Conservation (phyloP, 192 early-diverging fungal species). For the Podila epicladia region DNA sequence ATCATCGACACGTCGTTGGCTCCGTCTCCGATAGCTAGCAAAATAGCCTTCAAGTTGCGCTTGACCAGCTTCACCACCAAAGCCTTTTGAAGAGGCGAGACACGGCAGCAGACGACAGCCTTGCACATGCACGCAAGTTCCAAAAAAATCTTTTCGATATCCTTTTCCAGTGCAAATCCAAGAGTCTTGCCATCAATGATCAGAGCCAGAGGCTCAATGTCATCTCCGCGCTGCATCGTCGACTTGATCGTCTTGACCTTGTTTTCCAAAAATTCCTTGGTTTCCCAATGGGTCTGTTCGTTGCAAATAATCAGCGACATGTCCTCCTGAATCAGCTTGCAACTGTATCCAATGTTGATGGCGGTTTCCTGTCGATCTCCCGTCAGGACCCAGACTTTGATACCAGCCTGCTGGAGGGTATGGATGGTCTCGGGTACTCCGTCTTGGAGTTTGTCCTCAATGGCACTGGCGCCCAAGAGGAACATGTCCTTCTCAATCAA, state of each 20-base stretch:
- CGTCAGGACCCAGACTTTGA: conserved; percentile 98
- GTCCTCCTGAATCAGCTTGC: conserved; percentile 96
- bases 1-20: conserved; percentile 99
- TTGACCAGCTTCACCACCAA: conserved; percentile 98
- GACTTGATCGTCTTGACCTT: conserved; percentile 85
- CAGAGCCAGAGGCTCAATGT: conserved; percentile 79
- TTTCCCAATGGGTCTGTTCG: conserved; percentile 90
- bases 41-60: conserved; percentile 86
- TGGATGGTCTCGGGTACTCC: conserved; percentile 98
- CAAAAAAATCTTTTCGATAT: conserved; percentile 81
- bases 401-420: conserved; percentile 93
- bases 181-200: conserved; percentile 96
- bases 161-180: conserved; percentile 92
- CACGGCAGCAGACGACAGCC: conserved; percentile 97
- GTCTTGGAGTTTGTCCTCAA: conserved; percentile 98
- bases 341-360: conserved; percentile 98
- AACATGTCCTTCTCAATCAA: conserved; percentile 94
- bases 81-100: conserved; percentile 98
- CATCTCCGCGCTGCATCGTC: conserved; percentile 51
- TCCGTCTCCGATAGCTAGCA: conserved; percentile 98
- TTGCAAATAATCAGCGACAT: conserved; percentile 96
- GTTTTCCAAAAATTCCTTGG: conserved; percentile 90
- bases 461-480: conserved; percentile 95
- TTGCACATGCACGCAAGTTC: conserved; percentile 93
- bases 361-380: conserved; percentile 99